Evolutionary conservation across 2,329 filamentous ascomycete species (phyloP), one percentile per base, ranked within the genome.

Genomic region (Allantophomopsis lycopodina): DNA sequence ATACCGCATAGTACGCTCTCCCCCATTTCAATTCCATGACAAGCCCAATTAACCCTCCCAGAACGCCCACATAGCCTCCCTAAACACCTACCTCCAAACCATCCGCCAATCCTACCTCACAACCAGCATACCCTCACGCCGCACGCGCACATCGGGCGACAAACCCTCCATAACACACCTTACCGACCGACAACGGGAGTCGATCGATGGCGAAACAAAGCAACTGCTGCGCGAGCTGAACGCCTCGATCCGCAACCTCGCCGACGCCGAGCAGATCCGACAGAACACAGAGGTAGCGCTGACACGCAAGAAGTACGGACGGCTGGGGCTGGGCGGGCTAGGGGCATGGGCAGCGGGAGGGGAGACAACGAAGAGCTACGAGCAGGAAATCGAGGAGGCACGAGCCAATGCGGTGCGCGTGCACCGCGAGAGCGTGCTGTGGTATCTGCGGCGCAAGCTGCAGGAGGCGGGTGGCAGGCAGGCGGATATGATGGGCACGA

Each of bases 101-200:
- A 86, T 94, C 52, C 83, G 89, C 43, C 84, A 87, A 50, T 78
- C 87, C 43, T 98, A 98, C 63, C 83, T 98, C 38, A 91, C 88
- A 23, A 87, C 82, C 16, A 76, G 80, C 5, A 72, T 74, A 46
- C 73, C 79, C 16, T 73, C 47, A 62, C 69, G 55, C 60, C 68
- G 52, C 60, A 60, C 43, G 52, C 55, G 5, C 48, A 47, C 31
- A 41, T 43, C 38, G 45, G 46, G 21, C 47, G 74, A 46, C 64
- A 66, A 20, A 62, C 64, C 40, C 56, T 54, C 30, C 52, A 12
- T 23, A 8, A 35, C 18, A 14, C 44, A 54, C 32, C 39, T 96
- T 32, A 89, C 79, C 35, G 84, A 95, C 55, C 66, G 72, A 14
- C 80, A 96, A 54, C 79, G 87, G 50, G 86, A 93, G 55, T 75